Percentiles rank a stretch among this genome's conserved stretches.
phyloP scores from a whole-genome alignment of 495 filamentous ascomycete genomes.

The Aspergillus sclerotioniger region DNA sequence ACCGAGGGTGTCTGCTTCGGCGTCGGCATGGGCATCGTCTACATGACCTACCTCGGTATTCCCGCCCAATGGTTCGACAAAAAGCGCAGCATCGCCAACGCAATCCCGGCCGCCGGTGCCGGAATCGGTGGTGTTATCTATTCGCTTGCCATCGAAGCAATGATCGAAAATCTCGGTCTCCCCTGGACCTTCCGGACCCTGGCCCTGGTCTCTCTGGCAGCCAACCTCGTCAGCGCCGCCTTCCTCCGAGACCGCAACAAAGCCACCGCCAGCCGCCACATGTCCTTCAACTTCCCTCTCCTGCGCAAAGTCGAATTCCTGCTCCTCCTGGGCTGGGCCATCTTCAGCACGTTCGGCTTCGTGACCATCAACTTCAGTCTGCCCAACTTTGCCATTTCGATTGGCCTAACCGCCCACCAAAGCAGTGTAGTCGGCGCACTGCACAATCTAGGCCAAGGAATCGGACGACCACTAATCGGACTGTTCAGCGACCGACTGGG shows the following conservation, averaged over 20 bases:
- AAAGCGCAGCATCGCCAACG: slow-evolving; percentile 48
- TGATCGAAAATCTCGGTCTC: slow-evolving; percentile 45
- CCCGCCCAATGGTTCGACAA: slow-evolving; percentile 71
- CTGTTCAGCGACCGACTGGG: slow-evolving; percentile 63
- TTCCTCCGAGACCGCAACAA: slow-evolving; percentile 44
- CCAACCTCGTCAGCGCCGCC: slow-evolving; percentile 38
- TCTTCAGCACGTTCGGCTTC: slow-evolving; percentile 51
- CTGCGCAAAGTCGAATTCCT: slow-evolving; percentile 41
- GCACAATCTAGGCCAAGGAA: slow-evolving; percentile 62
- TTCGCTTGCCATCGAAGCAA: slow-evolving; percentile 41
- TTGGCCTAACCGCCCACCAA: slow-evolving; percentile 60
- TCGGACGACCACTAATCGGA: slow-evolving; percentile 68
- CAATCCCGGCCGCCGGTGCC: slow-evolving; percentile 45
- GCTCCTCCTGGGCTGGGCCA: slow-evolving; percentile 43
- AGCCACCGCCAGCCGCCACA: slow-evolving; percentile 29
- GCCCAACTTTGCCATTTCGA: slow-evolving; percentile 36
- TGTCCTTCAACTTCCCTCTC: slow-evolving; percentile 32
- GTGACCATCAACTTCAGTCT: slow-evolving; percentile 49
- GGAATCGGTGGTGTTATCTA: slow-evolving; percentile 54
- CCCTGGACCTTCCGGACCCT: slow-evolving; percentile 52
- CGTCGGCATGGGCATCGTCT: slow-evolving; percentile 67
- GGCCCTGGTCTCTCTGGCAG: slow-evolving; percentile 41
- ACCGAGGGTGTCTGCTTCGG: slow-evolving; percentile 72
- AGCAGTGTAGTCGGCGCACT: slow-evolving; percentile 63
- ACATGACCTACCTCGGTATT: slow-evolving; percentile 57